Evolutionary conservation across 805 yeast genomes (phyloP), one percentile per base, ranked within the genome.

Genomic region (Candida awuae): DNA sequence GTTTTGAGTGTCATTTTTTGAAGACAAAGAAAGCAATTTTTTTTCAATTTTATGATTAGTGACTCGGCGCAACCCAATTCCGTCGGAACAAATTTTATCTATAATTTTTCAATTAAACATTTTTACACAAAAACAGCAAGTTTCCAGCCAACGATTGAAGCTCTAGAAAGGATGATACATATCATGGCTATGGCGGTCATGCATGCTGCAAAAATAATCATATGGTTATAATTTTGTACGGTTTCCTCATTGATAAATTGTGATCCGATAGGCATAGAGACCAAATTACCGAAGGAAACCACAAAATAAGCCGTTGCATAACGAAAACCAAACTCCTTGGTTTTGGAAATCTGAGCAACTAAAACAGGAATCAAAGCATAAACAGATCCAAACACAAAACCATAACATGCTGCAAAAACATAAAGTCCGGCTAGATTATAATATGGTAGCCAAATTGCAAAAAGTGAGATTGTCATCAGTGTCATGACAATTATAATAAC

Each of bases 281-380:
- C 63, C 16, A 74, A 55, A 22, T 65, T 61, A 18, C 68, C 61
- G 34, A 75, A 57, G 37, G 84, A 71, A 15, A 73, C 76, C 43
- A 76, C 54, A 39, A 75, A 75, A 54, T 77, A 80, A 48, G 77
- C 68, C n/a, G 84, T 70, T 0, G 87, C 87, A 50, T 73, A 81
- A 16, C 81, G 60, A 43, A 73, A 75, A 20, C 88, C 88, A 53
- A 80, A 81, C 37, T 75, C 71, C 41, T 68, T 64, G 0, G 77
- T 74, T 7, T 68, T 68, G 13, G 79, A 71, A 12, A 80, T 72
- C 39, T 71, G 71, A 0, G 80, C 69, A 31, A 78, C 65, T 35
- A 84, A 73, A 8, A 74, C 80, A 0, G 86, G 84, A 0, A 78
- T 70, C 42, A 80, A 54, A 1, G 83, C 68, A 34, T 79, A 64